Percentiles rank a stretch among this genome's conserved stretches.
These are phyloP conservation scores for Phytomonas sp. DNA, from an alignment of 208 protist genomes.

Conservation along the genomic window DNA sequence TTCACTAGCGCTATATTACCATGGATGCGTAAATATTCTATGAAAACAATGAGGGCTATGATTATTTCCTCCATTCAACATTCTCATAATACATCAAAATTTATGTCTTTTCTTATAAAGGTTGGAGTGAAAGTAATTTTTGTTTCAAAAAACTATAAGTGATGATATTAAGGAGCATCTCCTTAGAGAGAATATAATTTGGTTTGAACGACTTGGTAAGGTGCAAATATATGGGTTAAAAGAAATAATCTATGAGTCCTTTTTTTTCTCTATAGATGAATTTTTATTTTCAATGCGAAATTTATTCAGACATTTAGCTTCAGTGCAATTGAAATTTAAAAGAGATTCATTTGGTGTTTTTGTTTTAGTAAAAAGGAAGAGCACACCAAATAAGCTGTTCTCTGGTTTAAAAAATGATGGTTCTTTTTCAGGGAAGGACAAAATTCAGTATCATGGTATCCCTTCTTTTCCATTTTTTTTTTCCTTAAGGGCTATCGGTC, in stretches of 20 bases:
- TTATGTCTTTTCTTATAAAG: background rate
- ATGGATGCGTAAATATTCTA: background rate
- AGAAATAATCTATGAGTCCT: background rate
- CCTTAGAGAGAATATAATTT: background rate
- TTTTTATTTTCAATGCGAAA: background rate
- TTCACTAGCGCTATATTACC: background rate
- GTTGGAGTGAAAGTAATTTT: conserved; percentile 5
- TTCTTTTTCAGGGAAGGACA: background rate
- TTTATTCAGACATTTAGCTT: conserved; percentile 5
- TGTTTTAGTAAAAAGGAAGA: background rate
- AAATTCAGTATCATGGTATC: background rate
- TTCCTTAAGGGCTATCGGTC: background rate
- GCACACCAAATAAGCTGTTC: background rate
- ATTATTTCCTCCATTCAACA: background rate
- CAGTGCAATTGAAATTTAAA: background rate
- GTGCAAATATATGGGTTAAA: background rate
- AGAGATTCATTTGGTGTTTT: background rate
- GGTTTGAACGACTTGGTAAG: conserved; percentile 13
- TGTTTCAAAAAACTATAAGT: conserved; percentile 6
- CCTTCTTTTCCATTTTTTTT: background rate
- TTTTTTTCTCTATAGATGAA: conserved; percentile 1
- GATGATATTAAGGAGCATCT: conserved; percentile 13
- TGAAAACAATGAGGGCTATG: background rate
- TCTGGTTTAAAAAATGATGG: background rate
- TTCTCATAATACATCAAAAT: background rate